Percentiles rank a stretch among this genome's conserved stretches.
Conservation (phyloP, 1,284 basidiomycete species). For the Melampsora larici-populina region DNA sequence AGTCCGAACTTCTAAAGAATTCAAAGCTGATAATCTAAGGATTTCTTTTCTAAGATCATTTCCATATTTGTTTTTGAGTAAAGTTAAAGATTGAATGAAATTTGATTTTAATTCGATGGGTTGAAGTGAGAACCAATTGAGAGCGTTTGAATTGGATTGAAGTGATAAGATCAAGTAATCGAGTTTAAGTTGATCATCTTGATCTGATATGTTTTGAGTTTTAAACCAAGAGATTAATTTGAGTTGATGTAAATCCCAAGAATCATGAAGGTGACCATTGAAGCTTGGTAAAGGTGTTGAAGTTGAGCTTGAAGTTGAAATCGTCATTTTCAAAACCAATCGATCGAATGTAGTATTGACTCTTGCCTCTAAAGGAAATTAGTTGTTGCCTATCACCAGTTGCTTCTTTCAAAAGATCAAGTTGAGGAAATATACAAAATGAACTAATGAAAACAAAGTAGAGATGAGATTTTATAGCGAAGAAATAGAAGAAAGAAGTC, state of each 20-base stretch:
- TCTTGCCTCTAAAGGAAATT: too few relatives aligned
- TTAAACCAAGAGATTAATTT: constrained; percentile 32
- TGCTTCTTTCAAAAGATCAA: too few relatives aligned
- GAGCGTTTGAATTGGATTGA: constrained; percentile 20
- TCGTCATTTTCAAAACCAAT: too few relatives aligned
- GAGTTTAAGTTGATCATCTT: constrained; percentile 19
- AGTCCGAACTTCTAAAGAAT: constrained; percentile 26
- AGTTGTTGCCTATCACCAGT: too few relatives aligned
- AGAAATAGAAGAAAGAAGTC: too few relatives aligned
- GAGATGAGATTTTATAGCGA: too few relatives aligned
- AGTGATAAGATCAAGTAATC: constrained; percentile 33
- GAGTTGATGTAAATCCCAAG: too few relatives aligned
- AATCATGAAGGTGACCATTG: constrained; percentile 17
- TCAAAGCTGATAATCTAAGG: constrained; percentile 25
- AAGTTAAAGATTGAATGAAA: constrained; percentile 6
- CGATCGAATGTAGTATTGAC: too few relatives aligned
- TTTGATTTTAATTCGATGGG: constrained; percentile 15
- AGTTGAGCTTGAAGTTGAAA: too few relatives aligned
- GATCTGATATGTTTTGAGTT: constrained; percentile 13
- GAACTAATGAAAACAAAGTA: too few relatives aligned
- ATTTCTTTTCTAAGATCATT: constrained; percentile 37
- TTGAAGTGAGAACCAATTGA: constrained; percentile 26
- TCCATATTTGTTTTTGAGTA: constrained; percentile 29
- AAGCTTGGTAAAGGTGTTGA: constrained; percentile 18
- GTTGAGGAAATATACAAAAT: too few relatives aligned